A percentile compares a stretch with the other conserved stretches of the same genome.
phyloP scores from a whole-genome alignment of 108 stramenopile species.

The Aurantiochytrium sp. region DNA sequence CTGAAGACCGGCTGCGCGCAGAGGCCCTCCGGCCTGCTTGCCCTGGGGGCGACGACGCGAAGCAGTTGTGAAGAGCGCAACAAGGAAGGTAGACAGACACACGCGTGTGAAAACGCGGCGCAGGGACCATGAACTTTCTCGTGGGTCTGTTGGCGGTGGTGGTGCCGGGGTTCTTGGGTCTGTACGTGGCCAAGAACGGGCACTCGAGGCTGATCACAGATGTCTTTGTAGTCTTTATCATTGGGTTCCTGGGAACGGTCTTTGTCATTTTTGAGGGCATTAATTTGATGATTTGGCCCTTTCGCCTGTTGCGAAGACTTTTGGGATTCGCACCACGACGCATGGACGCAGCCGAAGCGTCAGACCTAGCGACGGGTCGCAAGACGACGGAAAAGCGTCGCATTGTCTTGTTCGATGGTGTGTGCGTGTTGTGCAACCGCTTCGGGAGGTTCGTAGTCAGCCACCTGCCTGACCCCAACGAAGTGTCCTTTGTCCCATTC shows the following conservation, averaged over 20 bases:
- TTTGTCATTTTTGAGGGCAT: neutral
- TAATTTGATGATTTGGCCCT: neutral
- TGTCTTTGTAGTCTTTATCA: neutral
- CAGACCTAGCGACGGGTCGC: neutral
- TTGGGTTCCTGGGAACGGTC: neutral
- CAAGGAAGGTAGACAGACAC: neutral
- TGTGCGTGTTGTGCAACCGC: neutral
- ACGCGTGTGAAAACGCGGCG: neutral
- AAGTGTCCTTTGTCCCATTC: neutral
- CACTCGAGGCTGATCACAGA: neutral
- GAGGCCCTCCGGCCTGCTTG: too few species aligned
- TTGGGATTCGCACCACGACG: neutral
- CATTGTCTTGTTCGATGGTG: constrained; percentile 7
- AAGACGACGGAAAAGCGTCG: neutral
- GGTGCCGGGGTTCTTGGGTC: neutral
- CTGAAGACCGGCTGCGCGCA: too few species aligned
- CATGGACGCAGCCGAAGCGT: neutral
- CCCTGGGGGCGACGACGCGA: too few species aligned
- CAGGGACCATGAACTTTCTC: neutral
- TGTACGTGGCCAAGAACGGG: neutral
- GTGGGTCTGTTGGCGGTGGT: neutral
- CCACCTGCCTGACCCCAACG: neutral
- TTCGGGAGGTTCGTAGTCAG: neutral
- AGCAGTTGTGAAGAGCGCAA: neutral
- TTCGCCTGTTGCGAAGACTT: neutral